Base-by-base conservation (phyloP, 2,329 filamentous ascomycete genomes). In the Ilyonectria robusta region DNA sequence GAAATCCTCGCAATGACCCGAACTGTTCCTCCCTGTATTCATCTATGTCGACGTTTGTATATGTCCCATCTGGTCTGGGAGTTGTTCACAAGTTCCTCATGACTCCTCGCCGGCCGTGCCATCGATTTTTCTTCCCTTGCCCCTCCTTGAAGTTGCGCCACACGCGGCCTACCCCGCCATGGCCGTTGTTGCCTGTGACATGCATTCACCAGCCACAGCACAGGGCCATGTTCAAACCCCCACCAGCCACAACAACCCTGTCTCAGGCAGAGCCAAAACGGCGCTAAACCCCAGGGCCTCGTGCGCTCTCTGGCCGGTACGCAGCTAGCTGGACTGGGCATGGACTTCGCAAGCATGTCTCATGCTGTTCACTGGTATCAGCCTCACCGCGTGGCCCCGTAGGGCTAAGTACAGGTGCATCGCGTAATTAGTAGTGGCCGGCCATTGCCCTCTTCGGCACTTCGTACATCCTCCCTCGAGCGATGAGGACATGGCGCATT, bases 381-480 rank as follows among this genome's bases (percentile, higher is more conserved):
- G 62, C 62, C 62, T 65, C 62, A 59, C 56, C 62, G 55, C 56
- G 56, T 59, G 56, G 62, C 62, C 62, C 56, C 29, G 54, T 65
- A 65, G 62, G 62, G 62, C 62, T 65, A 58, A 55, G 40, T 42
- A n/a, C 17, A 42, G 8, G 40, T 42, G 40, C 40, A 17, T 42
- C 19, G 15, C 40, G 17, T n/a, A 42, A 40, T 15, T 17, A 13
- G 4, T 40, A 5, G 17, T 42, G 40, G 7, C n/a, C 40, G 40
- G 40, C 40, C 40, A 42, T 42, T 42, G n/a, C 40, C 15, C 40
- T 19, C 15, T 42, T n/a, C n/a, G 40, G 40, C 26, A 26, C 26
- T 8, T 8, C 15, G n/a, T 8, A 17, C 40, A n/a, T 42, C 4
- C 40, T n/a, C n/a, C 7, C 17, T 42, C 15, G 5, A 9, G 31